These are phyloP conservation scores for Neurospora sp. DNA, from an alignment of 495 filamentous ascomycete species.

Conservation along the genomic window DNA sequence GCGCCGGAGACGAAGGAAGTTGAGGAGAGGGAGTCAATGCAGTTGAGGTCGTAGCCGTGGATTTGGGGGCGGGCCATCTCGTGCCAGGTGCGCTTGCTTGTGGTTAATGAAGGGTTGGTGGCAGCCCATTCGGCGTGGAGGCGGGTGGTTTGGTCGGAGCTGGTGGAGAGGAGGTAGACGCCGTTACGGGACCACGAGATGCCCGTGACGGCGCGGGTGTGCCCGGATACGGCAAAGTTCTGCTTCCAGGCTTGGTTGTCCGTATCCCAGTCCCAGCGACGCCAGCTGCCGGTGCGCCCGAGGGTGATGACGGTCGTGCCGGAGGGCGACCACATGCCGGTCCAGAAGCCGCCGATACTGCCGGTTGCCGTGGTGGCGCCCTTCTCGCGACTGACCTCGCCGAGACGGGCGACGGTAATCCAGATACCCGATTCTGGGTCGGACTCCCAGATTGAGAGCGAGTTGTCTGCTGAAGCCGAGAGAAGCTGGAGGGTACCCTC, in stretches of 20 bases:
- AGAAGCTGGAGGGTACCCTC: slow-evolving; percentile 57
- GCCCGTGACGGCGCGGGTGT: slow-evolving; percentile 68
- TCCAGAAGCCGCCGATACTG: slow-evolving; percentile 93
- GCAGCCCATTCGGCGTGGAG: slow-evolving; percentile 74
- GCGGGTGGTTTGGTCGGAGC: slow-evolving; percentile 89
- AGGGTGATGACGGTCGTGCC: slow-evolving; percentile 67
- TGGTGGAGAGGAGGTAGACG: slow-evolving; percentile 76
- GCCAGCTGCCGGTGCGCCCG: slow-evolving; percentile 88
- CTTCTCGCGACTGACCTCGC: slow-evolving; percentile 88
- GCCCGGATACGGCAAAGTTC: slow-evolving; percentile 68
- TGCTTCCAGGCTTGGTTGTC: slow-evolving; percentile 60
- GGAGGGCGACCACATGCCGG: slow-evolving; percentile 81
- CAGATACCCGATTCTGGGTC: slow-evolving; percentile 80
- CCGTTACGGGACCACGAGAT: slow-evolving; percentile 79
- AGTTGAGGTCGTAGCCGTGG: slow-evolving; percentile 97
- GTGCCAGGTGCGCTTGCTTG: slow-evolving; percentile 59
- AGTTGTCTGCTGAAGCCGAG: slow-evolving; percentile 90
- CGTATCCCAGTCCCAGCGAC: slow-evolving; percentile 54
- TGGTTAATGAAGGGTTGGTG: slow-evolving; percentile 6
- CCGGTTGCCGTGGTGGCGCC: slow-evolving; percentile 93
- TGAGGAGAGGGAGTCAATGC: slow-evolving; percentile 62
- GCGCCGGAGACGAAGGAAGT: slow-evolving; percentile 86
- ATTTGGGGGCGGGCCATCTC: slow-evolving; percentile 94
- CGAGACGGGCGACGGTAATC: slow-evolving; percentile 73
- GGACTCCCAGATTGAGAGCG: slow-evolving; percentile 81